Evolutionary conservation across 1,284 basidiomycete species (phyloP).

Genomic region (Dichomitus squalens): DNA sequence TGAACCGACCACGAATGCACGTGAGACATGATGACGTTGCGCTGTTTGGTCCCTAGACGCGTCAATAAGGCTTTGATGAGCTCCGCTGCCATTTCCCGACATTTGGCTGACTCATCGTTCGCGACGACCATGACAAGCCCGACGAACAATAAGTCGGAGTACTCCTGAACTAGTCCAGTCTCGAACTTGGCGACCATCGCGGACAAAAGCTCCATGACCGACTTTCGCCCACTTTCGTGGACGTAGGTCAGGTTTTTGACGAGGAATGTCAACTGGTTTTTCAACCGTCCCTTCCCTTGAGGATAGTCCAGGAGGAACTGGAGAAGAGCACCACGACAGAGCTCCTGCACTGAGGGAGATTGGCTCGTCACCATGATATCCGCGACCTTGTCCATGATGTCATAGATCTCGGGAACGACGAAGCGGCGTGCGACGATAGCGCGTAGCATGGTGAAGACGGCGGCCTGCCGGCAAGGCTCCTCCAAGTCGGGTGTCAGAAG

Average conservation of each 20-base stretch:
- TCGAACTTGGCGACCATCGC: conserved; percentile 90
- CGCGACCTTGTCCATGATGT: conserved; percentile 95
- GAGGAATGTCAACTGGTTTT: conserved; percentile 89
- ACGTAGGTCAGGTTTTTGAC: conserved; percentile 94
- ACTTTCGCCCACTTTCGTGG: conserved; percentile 88
- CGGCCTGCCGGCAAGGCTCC: conserved; percentile 85
- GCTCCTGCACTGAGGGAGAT: conserved; percentile 88
- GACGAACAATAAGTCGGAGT: conserved; percentile 90
- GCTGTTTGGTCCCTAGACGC: conserved; percentile 65
- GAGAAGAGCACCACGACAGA: conserved; percentile 86
- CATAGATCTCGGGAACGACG: conserved; percentile 96
- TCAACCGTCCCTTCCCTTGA: conserved; percentile 90
- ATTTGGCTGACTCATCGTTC: conserved; percentile 91
- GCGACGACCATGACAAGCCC: conserved; percentile 91
- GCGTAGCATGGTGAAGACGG: conserved; percentile 90
- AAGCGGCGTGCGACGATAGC: conserved; percentile 91
- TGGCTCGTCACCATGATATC: conserved; percentile 96
- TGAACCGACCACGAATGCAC: conserved; percentile 84
- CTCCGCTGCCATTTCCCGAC: conserved; percentile 84
- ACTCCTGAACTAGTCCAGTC: conserved; percentile 73
- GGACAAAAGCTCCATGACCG: conserved; percentile 89
- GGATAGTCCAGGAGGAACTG: conserved; percentile 99
- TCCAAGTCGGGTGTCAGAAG: conserved; percentile 92
- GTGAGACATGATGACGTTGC: conserved; percentile 67
- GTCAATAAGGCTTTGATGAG: conserved; percentile 79